Base-by-base conservation (phyloP, 2,329 filamentous ascomycete species). In the Aspergillus fijiensis region DNA sequence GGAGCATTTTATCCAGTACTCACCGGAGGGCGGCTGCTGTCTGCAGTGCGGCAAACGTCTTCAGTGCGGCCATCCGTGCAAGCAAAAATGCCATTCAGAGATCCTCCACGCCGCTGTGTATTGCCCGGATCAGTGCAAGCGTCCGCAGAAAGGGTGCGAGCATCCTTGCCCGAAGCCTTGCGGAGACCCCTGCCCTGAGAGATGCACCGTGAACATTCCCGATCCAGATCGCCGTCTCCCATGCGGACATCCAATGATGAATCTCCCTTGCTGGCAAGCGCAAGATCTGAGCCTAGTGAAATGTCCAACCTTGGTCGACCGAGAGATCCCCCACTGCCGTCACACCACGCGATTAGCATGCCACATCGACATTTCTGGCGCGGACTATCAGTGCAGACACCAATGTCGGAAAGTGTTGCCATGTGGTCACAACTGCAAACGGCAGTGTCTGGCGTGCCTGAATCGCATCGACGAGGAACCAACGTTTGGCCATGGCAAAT, bases 21-120 rank as follows among this genome's bases (percentile, higher is more conserved):
- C 69, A 0, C 88, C 87, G 0, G 87, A 90, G 69, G 86, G 86
- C 47, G 88, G 88, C 0, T 90, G 87, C 64, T 68, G 70, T 48
- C 68, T 80, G 16, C 72, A 71, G 1, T 90, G 87, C 61, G 76
- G 61, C 4, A 69, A 74, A 29, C 72, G 75, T 14, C 71, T 83
- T 12, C 51, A 61, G 4, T 83, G 81, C 56, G 81, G 80, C 0
- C 80, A 83, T 68, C 59, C 71, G 3, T 83, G 81, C 62, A 62
- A 66, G 10, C 72, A 73, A 31, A 77, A 76, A 59, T 83, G 81
- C 55, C 80, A 83, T 65, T 76, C 79, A 0, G 69, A 77, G 3
- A 55, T 68, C 14, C 68, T 82, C 5, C 81, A 82, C 58, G 63
- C 74, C 19, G 75, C 71, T 4, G 73, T 79, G 14, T 62, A 70